These are phyloP conservation scores for Durio zibethinus DNA, from an alignment of 345 rosid species.

Conservation along the genomic window DNA sequence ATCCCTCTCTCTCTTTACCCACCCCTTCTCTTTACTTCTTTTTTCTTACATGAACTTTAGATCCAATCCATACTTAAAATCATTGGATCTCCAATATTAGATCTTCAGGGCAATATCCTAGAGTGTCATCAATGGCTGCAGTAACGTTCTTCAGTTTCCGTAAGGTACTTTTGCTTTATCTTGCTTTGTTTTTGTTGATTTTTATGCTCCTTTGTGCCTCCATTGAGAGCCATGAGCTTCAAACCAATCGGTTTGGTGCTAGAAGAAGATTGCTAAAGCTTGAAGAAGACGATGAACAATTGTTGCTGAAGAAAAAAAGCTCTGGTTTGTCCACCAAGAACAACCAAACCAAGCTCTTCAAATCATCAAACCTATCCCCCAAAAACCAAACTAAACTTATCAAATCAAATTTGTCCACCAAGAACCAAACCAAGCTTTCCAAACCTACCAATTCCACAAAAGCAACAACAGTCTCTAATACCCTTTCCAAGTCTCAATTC, in stretches of 20 bases:
- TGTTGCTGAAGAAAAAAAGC: conserved; percentile 41
- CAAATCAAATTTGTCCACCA: conserved; percentile 29
- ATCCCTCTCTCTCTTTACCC: not conserved
- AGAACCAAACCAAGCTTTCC: conserved; percentile 53
- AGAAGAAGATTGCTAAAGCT: conserved; percentile 38
- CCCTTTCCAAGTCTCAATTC: conserved; percentile 33
- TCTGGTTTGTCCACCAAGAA: conserved; percentile 33
- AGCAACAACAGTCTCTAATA: conserved; percentile 12
- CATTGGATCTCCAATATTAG: conserved; percentile 19
- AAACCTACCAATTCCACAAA: conserved; percentile 49
- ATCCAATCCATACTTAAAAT: conserved; percentile 29
- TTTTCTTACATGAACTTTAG: conserved; percentile 13
- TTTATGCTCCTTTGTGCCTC: conserved; percentile 31
- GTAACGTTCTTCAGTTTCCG: conserved; percentile 38
- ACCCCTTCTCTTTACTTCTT: not conserved
- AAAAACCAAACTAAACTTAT: conserved; percentile 49
- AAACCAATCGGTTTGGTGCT: conserved; percentile 29
- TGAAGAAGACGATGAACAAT: conserved; percentile 32
- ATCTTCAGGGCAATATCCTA: conserved; percentile 24
- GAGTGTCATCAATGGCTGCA: conserved; percentile 38
- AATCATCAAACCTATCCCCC: conserved; percentile 24
- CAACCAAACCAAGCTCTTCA: conserved; percentile 53
- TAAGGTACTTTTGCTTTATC: conserved; percentile 40
- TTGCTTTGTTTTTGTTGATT: conserved; percentile 35
- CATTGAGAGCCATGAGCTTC: conserved; percentile 28